Base-by-base conservation (phyloP, 768 basidiomycete genomes). In the Hirschioporus abietinus region DNA sequence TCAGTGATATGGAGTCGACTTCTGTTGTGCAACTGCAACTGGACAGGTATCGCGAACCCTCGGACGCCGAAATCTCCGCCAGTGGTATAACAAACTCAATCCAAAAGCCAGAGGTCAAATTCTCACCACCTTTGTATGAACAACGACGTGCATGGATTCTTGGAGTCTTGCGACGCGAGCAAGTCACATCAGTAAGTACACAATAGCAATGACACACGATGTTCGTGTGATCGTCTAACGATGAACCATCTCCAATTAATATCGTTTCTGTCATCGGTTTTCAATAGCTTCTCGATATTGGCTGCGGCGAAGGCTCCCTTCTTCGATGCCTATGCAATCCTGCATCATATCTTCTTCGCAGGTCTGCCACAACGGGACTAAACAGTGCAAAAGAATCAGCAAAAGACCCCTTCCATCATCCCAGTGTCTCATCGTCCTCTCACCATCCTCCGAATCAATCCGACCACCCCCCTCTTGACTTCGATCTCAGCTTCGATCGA, bases 271-370 rank as follows among this genome's bases (percentile, higher is more conserved):
- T 20, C 18, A 64, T 62, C 26, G 58, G 58, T 68, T 34, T 60
- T 36, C 12, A 26, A 24, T 66, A 93, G 92, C 81, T 95, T 7
- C 78, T 94, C 62, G 93, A 96, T 71, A 79, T 93, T 27, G 93
- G 93, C 4, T 96, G 93, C 70, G 93, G 93, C 57, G 87, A 92
- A 75, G 93, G 93, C 24, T 80, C 87, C 52, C 81, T 95, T 8
- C 84, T 95, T 17, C 74, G 80, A 0, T 83, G 87, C 10, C 85
- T 96, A 12, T 85, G 85, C 69, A 88, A 91, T 71, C 89, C 93
- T 0, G 86, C 93, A 1, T 87, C 89, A 0, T 90, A 90, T 85
- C 83, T 89, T 26, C 69, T 79, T n/a, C 70, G 58, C 74, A 85
- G 73, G 0, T 65, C 81, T 81, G 1, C 78, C 81, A 25, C 60